Percentiles rank a stretch among this genome's conserved stretches.
phyloP scores from a whole-genome alignment of 2,329 filamentous ascomycete genomes.

The Orbilia javanica region DNA sequence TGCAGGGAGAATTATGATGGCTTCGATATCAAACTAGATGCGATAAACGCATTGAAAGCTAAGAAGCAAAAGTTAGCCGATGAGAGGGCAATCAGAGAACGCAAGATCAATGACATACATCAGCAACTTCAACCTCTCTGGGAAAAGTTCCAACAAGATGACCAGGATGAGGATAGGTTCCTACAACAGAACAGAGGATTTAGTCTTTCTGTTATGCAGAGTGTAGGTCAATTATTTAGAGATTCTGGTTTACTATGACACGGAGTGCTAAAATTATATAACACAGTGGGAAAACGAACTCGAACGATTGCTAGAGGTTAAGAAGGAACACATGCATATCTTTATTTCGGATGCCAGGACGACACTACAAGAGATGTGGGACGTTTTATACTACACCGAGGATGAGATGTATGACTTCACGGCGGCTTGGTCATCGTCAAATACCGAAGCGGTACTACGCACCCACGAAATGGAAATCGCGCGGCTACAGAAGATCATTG shows the following conservation, averaged over 20 bases:
- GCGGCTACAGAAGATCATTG: slow-evolving; percentile 82
- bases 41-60: slow-evolving; percentile 77
- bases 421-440: slow-evolving; percentile 88
- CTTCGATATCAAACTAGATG: slow-evolving; percentile 83
- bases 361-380: slow-evolving; percentile 95
- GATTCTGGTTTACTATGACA: background rate
- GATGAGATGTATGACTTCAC: slow-evolving; percentile 99
- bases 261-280: background rate
- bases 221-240: slow-evolving; percentile 45
- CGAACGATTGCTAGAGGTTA: slow-evolving; percentile 85
- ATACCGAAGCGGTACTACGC: slow-evolving; percentile 92
- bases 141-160: slow-evolving; percentile 86
- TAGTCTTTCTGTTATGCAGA: slow-evolving; percentile 70
- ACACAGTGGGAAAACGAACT: slow-evolving; percentile 95
- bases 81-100: slow-evolving; percentile 88
- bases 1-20: slow-evolving; percentile 70
- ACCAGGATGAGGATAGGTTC: slow-evolving; percentile 85
- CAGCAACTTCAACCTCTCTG: slow-evolving; percentile 85
- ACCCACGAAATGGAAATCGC: slow-evolving; percentile 93
- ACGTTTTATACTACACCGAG: slow-evolving; percentile 91
- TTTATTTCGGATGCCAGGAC: slow-evolving; percentile 95
- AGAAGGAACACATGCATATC: slow-evolving; percentile 91
- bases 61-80: slow-evolving; percentile 86
- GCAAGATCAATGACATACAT: slow-evolving; percentile 80
- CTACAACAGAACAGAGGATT: slow-evolving; percentile 89